Evolutionary conservation across 1,284 basidiomycete species (phyloP).

Genomic region (Ceratobasidium sp.): DNA sequence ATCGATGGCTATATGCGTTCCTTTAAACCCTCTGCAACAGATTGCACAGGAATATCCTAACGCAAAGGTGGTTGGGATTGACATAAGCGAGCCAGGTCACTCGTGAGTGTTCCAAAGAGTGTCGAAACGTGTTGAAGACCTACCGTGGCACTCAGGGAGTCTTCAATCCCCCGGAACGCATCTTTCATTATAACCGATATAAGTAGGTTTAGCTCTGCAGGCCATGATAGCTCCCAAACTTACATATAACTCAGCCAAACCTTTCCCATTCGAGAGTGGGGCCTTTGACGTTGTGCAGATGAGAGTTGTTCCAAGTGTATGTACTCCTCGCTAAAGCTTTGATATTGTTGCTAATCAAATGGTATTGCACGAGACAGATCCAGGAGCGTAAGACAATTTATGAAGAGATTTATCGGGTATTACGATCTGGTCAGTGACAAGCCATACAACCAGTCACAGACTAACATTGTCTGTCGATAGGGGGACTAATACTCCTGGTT

Average conservation of each 20-base stretch:
- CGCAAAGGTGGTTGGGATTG: slow-evolving; percentile 20
- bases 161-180: neutral
- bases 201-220: neutral
- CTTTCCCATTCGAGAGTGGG: slow-evolving; percentile 3
- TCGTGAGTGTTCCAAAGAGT: neutral
- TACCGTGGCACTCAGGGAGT: neutral
- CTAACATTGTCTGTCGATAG: no score
- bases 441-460: no score
- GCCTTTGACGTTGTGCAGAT: slow-evolving; percentile 35
- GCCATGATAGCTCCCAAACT: neutral
- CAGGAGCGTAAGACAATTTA: slow-evolving; percentile 20
- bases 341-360: neutral
- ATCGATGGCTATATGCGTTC: neutral
- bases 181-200: slow-evolving; percentile 32
- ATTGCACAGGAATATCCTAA: slow-evolving; percentile 28
- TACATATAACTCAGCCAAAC: neutral
- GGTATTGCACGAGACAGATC: neutral
- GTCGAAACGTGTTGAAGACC: neutral
- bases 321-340: neutral
- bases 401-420: slow-evolving; percentile 34
- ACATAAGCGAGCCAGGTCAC: slow-evolving; percentile 25
- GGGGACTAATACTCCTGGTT: slow-evolving; percentile 26
- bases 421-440: slow-evolving; percentile 11
- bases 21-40: neutral
- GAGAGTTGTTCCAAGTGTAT: slow-evolving; percentile 38